Conservation (phyloP, 2,329 filamentous ascomycete genomes). For the Fusarium abutilonis region DNA sequence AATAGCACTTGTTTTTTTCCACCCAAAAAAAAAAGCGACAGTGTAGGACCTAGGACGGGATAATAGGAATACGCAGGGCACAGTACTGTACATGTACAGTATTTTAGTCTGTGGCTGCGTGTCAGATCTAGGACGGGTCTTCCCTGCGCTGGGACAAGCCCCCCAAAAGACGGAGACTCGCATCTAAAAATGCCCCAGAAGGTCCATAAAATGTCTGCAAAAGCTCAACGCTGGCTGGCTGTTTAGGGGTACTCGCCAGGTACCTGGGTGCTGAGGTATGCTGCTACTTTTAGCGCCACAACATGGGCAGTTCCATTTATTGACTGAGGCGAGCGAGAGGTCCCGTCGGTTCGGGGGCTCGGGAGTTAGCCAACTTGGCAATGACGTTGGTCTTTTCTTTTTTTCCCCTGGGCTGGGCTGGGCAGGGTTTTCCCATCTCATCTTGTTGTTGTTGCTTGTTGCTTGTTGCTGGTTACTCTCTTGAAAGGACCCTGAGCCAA, state of each 20-base stretch:
- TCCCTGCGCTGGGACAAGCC: constrained; percentile 41
- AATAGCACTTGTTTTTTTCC: constrained; percentile 28
- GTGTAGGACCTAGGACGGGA: too few relatives aligned
- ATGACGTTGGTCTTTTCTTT: constrained; percentile 43
- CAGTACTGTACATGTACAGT: constrained; percentile 28
- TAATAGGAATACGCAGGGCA: background rate
- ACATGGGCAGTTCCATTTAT: background rate
- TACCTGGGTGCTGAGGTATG: constrained; percentile 22
- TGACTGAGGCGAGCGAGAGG: constrained; percentile 1
- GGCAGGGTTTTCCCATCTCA: background rate
- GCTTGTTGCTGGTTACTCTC: background rate
- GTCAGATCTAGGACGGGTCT: constrained; percentile 46
- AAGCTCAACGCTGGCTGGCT: constrained; percentile 33
- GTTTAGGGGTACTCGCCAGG: constrained; percentile 27
- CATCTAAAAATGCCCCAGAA: constrained; percentile 9
- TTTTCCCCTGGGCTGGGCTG: background rate
- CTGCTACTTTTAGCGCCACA: constrained; percentile 30
- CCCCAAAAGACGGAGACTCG: constrained; percentile 26
- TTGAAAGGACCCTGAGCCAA: background rate
- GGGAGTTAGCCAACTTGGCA: constrained; percentile 45
- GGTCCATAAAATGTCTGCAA: constrained; percentile 21
- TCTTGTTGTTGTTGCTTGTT: background rate
- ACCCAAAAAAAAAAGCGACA: constrained; percentile 1
- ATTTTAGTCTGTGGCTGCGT: constrained; percentile 44
- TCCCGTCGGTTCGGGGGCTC: constrained; percentile 31